Base-by-base conservation (phyloP, 2,329 filamentous ascomycete genomes). In the Ceratocystiopsis brevicomis region DNA sequence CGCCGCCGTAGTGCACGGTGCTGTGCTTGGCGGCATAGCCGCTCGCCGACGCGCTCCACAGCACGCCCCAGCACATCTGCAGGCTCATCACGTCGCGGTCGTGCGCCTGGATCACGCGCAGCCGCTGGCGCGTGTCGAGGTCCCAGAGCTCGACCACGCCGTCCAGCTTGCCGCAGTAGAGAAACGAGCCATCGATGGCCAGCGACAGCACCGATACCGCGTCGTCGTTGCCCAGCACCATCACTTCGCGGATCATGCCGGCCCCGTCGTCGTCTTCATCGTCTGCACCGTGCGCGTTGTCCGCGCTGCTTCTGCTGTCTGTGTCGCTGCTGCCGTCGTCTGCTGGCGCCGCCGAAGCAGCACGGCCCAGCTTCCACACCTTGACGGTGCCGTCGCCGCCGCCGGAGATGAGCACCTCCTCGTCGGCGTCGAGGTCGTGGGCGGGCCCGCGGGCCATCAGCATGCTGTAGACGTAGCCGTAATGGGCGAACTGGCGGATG, bases 401-500 rank as follows among this genome's bases (percentile, higher is more conserved):
- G 10, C 87, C 90, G 0, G 88, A 93, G 32, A 98, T 75, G 35
- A 98, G 59, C 1, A 93, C 76, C 52, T 96, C 87, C 21, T 81
- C 76, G 1, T 83, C 76, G 0, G 73, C 67, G 8, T 79, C 79
- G 4, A 84, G 69, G 8, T 84, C 68, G 2, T 75, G 66, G 0
- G 71, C 75, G 0, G 71, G 68, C 0, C 82, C 83, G 47, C 73
- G 76, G 1, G 84, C 78, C 46, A 98, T 68, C 6, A 93, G 68
- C 88, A 96, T 96, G 59, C 86, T 92, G 59, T 95, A 95, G 0
- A 98, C 78, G 57, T 95, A 96, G 38, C 92, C 90, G 58, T 79
- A 88, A 58, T 98, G 90, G 1, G 90, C 86, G 61, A 93, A 98
- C 53, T 90, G 81, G 45, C 71, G 73, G 45, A 93, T 82, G 44